Conservation (phyloP, 2,329 filamentous ascomycete species). For the Dactylonectria macrodidyma region DNA sequence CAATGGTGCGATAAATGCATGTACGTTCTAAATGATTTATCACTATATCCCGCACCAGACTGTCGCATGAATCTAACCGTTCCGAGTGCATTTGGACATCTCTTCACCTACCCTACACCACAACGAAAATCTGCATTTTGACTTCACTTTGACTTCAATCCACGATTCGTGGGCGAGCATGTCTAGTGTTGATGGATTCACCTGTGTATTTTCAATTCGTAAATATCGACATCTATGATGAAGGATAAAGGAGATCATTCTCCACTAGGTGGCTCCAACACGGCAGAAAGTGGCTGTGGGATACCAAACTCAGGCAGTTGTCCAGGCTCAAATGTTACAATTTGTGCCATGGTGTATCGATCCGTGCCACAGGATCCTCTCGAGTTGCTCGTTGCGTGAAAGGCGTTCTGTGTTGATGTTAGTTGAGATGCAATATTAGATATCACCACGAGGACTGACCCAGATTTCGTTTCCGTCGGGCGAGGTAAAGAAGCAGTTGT, state of each 20-base stretch:
- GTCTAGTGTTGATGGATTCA: too few relatives aligned
- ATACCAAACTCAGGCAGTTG: constrained; percentile 17
- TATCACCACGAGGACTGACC: constrained; percentile 36
- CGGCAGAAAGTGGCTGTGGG: constrained; percentile 18
- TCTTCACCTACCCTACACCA: too few relatives aligned
- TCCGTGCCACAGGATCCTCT: constrained; percentile 21
- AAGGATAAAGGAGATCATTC: background rate
- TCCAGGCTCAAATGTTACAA: constrained; percentile 7
- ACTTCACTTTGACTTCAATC: too few relatives aligned
- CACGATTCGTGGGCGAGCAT: too few relatives aligned
- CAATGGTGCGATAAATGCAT: too few relatives aligned
- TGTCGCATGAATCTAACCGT: too few relatives aligned
- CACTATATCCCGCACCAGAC: too few relatives aligned
- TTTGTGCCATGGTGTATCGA: constrained; percentile 19
- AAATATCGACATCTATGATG: too few relatives aligned
- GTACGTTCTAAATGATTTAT: too few relatives aligned
- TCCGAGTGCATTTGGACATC: too few relatives aligned
- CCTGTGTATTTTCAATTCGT: too few relatives aligned
- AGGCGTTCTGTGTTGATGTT: constrained; percentile 14
- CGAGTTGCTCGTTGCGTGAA: constrained; percentile 21
- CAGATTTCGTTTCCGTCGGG: constrained; percentile 67
- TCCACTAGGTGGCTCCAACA: constrained; percentile 17
- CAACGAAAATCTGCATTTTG: too few relatives aligned
- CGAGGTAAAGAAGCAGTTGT: constrained; percentile 70
- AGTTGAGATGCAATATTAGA: background rate